Percentiles rank a stretch among this genome's conserved stretches.
phyloP scores from a whole-genome alignment of 106 monocot genomes.

The Iris macrosiphon region DNA sequence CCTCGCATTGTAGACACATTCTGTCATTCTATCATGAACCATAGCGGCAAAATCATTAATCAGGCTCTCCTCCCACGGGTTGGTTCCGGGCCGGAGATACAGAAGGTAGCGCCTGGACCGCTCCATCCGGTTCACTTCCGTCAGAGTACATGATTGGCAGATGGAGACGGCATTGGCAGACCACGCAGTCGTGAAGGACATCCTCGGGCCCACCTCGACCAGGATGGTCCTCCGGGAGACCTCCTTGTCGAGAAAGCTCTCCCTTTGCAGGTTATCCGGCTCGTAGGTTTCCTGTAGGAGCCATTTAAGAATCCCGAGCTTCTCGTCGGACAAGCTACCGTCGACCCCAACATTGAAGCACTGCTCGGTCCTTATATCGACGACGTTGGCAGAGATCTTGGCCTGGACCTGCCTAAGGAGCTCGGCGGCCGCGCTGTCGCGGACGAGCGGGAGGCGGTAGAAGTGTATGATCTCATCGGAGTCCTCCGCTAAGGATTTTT shows the following conservation, averaged over 20 bases:
- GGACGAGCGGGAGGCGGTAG: constrained; percentile 61
- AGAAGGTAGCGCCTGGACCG: constrained; percentile 77
- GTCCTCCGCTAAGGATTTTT: too few relatives aligned
- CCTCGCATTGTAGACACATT: constrained; percentile 64
- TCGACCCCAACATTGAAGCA: constrained; percentile 78
- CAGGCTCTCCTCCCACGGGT: constrained; percentile 32
- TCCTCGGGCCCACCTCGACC: constrained; percentile 85
- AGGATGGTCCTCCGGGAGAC: constrained; percentile 18
- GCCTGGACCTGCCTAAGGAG: constrained; percentile 56
- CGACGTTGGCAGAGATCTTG: constrained; percentile 43
- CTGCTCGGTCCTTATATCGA: constrained; percentile 72
- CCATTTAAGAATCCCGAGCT: constrained; percentile 75
- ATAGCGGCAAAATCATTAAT: constrained; percentile 65
- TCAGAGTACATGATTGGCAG: constrained; percentile 60
- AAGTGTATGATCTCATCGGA: constrained; percentile 66
- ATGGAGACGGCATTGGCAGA: constrained; percentile 90
- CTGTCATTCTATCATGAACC: constrained; percentile 98
- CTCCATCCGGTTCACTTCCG: constrained; percentile 75
- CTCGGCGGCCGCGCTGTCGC: constrained; percentile 49
- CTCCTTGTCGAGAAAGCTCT: constrained; percentile 55
- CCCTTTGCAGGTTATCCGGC: constrained; percentile 50
- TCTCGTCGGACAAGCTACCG: constrained; percentile 34
- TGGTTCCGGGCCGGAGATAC: constrained; percentile 37
- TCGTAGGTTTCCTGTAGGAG: constrained; percentile 79
- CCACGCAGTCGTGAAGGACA: constrained; percentile 94